Base-by-base conservation (phyloP, 83 land plant genomes). In the Picea abies region DNA sequence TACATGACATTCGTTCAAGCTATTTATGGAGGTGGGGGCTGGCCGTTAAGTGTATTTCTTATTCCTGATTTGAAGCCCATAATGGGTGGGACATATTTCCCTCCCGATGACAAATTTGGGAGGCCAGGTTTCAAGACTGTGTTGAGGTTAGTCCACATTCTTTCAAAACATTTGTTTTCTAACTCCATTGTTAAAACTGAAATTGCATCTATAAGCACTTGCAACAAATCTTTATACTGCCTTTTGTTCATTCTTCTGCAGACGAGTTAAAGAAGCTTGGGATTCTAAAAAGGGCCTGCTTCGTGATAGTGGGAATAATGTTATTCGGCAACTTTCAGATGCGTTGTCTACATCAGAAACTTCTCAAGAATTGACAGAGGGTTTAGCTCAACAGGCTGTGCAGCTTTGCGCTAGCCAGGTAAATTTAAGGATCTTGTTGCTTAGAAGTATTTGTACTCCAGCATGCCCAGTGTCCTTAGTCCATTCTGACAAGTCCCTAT, bases 1-100 rank as follows among this genome's bases (percentile, higher is more conserved):
- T 98, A 98, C 76, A 96, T 98, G 99, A 96, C 99, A 60, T 98
- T 91, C 85, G 99, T 96, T 22, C 97, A 94, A 83, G 99, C 96
- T 10, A 82, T 98, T 35, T 94, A 96, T 93, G 99, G 99, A 71
- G 97, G 97, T 61, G 99, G 99, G 60, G 99, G 99, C 66, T 98
- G 99, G 99, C 99, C 99, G 17, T 81, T 98, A 83, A 93, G 95
- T 86, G 99, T 92, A 71, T 98, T 98, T 69, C 94, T 98, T 70
- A 93, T 97, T 37, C 99, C 99, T 79, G 94, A 93, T 81, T 83
- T 98, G 78, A 98, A 94, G 87, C 99, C 99, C 60, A 84, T 98
- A 83, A 94, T 98, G 90, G 99, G 99, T 71, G 99, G 99, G 71
- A 98, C 99, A 16, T 98, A 98, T 81, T 98, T 96, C 68, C 99